A percentile compares a stretch with the other conserved stretches of the same genome.
Conservation (phyloP, 352 stramenopile genomes). For the Globisporangium okanoganense region DNA sequence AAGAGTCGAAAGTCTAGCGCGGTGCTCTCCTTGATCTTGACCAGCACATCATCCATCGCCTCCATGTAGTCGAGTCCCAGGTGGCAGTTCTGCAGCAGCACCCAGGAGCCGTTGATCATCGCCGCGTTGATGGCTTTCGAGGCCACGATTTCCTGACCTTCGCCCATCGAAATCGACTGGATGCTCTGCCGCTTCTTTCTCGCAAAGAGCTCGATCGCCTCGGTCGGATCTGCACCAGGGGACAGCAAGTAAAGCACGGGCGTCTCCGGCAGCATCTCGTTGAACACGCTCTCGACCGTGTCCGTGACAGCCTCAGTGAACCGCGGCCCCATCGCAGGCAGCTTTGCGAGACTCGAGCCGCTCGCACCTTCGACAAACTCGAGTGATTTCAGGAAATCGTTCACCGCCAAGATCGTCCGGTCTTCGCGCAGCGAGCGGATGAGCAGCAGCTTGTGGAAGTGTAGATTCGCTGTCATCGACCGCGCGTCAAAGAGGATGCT, state of each 20-base stretch:
- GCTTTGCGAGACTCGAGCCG: slow-evolving; percentile 24
- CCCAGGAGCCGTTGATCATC: slow-evolving; percentile 75
- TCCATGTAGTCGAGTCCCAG: slow-evolving; percentile 69
- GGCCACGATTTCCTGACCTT: slow-evolving; percentile 66
- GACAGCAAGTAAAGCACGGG: slow-evolving; percentile 74
- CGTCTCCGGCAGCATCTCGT: slow-evolving; percentile 60
- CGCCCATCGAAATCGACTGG: slow-evolving; percentile 74
- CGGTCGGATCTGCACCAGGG: slow-evolving; percentile 64
- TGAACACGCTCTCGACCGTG: slow-evolving; percentile 65
- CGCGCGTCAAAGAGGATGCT: slow-evolving; percentile 57
- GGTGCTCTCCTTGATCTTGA: slow-evolving; percentile 30
- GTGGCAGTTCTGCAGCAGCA: slow-evolving; percentile 81
- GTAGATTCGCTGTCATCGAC: slow-evolving; percentile 53
- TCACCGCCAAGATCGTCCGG: slow-evolving; percentile 62
- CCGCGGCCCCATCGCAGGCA: slow-evolving; percentile 57
- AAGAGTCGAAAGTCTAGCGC: slow-evolving; percentile 67
- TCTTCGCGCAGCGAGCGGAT: slow-evolving; percentile 70
- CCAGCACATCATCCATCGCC: slow-evolving; percentile 46
- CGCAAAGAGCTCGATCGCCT: slow-evolving; percentile 66
- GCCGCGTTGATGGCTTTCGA: slow-evolving; percentile 46
- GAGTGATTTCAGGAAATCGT: slow-evolving; percentile 60
- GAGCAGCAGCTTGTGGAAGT: slow-evolving; percentile 70
- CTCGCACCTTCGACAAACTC: slow-evolving; percentile 51
- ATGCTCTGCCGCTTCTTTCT: slow-evolving; percentile 65
- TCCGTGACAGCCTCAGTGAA: slow-evolving; percentile 69